Percentiles rank a stretch among this genome's conserved stretches.
These are phyloP conservation scores for Yamadazyma oceani DNA, from an alignment of 1,139 yeast species.

Conservation along the genomic window DNA sequence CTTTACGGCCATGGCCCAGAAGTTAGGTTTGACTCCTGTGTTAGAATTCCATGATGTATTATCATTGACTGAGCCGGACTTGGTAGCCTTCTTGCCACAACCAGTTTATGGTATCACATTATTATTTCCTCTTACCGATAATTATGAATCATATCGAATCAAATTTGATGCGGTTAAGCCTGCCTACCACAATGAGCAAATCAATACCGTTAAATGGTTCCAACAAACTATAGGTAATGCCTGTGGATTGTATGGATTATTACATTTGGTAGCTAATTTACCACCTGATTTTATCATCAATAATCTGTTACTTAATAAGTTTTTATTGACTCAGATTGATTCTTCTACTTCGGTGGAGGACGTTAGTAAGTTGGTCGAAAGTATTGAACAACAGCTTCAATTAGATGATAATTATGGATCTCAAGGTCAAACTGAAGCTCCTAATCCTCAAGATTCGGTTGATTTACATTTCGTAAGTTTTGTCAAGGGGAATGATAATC, in stretches of 20 bases:
- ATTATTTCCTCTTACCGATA: constrained; percentile 73
- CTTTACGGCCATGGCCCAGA: constrained; percentile 67
- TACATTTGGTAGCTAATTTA: constrained; percentile 73
- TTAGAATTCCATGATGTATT: constrained; percentile 77
- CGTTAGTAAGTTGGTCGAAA: constrained; percentile 49
- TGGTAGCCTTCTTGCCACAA: constrained; percentile 75
- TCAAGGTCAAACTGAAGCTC: constrained; percentile 80
- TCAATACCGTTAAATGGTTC: constrained; percentile 51
- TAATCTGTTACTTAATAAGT: constrained; percentile 32
- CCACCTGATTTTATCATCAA: constrained; percentile 43
- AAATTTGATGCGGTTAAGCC: constrained; percentile 27
- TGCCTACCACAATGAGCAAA: constrained; percentile 19
- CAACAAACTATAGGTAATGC: constrained; percentile 86
- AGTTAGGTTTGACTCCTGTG: constrained; percentile 64
- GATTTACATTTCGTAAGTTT: constrained; percentile 80
- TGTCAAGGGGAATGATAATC: constrained; percentile 56
- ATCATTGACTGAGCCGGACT: constrained; percentile 77
- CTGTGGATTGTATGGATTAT: constrained; percentile 87
- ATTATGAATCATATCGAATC: constrained; percentile 54
- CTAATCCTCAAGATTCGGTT: constrained; percentile 61
- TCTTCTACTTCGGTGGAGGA: constrained; percentile 30
- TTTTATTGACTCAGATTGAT: constrained; percentile 21
- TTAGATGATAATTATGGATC: constrained; percentile 61
- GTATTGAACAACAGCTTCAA: constrained; percentile 44
- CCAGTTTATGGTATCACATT: constrained; percentile 76